Conservation (phyloP, 345 rosid species). For the Aquilaria malaccensis region DNA sequence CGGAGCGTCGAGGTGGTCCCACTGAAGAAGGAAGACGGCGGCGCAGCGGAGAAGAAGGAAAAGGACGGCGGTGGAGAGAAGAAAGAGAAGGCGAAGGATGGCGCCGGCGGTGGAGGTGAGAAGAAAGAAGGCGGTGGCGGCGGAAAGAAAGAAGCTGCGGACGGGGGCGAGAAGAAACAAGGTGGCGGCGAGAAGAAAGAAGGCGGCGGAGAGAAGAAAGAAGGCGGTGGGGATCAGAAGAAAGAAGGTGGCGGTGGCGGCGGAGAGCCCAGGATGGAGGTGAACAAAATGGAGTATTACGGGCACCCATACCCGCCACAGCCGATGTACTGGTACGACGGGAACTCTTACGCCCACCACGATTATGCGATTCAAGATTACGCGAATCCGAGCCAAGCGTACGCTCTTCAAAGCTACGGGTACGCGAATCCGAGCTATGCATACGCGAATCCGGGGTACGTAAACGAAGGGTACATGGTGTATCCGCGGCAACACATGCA, state of each 20-base stretch:
- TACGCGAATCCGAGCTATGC: conserved; percentile 22
- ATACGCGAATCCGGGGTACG: conserved; percentile 24
- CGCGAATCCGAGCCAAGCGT: background rate
- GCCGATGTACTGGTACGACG: conserved; percentile 40
- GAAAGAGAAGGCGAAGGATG: conserved; percentile 10
- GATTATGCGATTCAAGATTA: conserved; percentile 25
- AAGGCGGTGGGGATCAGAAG: too few relatives aligned
- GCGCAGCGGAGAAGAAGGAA: background rate
- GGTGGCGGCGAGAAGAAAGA: conserved; percentile 4
- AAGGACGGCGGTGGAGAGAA: conserved; percentile 15
- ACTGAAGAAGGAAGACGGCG: conserved; percentile 37
- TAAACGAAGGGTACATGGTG: conserved; percentile 23
- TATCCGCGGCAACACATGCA: conserved; percentile 28
- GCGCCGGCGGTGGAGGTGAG: conserved; percentile 4
- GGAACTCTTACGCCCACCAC: conserved; percentile 26
- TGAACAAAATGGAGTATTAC: conserved; percentile 41
- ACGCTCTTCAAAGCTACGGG: conserved; percentile 2
- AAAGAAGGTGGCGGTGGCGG: background rate
- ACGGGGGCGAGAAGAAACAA: conserved; percentile 11
- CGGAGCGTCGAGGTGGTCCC: conserved; percentile 64
- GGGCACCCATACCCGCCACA: conserved; percentile 30
- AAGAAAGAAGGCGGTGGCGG: conserved; percentile 3
- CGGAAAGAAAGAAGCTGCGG: conserved; percentile 12
- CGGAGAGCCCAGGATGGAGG: conserved; percentile 36
- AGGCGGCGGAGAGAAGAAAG: conserved; percentile 10